Evolutionary conservation across 75 land plant species (phyloP).

Genomic region (Pseudotsuga menziesii): DNA sequence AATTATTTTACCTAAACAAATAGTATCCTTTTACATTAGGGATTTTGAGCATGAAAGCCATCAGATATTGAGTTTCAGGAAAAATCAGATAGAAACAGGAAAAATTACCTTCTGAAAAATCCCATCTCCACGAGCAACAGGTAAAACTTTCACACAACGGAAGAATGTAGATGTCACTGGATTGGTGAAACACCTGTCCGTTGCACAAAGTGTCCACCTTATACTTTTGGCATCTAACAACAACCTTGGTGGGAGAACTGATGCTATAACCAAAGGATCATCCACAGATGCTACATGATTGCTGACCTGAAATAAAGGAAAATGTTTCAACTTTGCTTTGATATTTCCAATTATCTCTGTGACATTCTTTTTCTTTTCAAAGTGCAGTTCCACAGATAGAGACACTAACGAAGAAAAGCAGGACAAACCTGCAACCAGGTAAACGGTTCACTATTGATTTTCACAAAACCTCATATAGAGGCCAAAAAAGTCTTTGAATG

Average conservation of each 20-base stretch:
- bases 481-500: background rate
- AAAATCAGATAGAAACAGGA: background rate
- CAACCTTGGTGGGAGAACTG: slow-evolving; percentile 72
- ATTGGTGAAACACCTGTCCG: slow-evolving; percentile 86
- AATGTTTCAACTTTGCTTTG: background rate
- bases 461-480: background rate
- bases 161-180: slow-evolving; percentile 79
- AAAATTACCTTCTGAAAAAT: slow-evolving; percentile 79
- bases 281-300: slow-evolving; percentile 97
- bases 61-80: background rate
- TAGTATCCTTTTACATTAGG: background rate
- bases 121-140: slow-evolving; percentile 92
- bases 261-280: slow-evolving; percentile 88
- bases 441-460: no score
- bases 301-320: slow-evolving; percentile 60
- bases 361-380: background rate
- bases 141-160: slow-evolving; percentile 82
- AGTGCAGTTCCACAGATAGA: background rate
- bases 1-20: background rate
- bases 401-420: no score
- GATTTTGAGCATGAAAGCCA: background rate
- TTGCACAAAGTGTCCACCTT: slow-evolving; percentile 97
- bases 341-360: background rate
- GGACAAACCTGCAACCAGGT: no score
- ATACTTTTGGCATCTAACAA: slow-evolving; percentile 58